Percentiles rank a stretch among this genome's conserved stretches.
These are phyloP conservation scores for Lyophyllum atratum DNA, from an alignment of 768 basidiomycete species.

Conservation along the genomic window DNA sequence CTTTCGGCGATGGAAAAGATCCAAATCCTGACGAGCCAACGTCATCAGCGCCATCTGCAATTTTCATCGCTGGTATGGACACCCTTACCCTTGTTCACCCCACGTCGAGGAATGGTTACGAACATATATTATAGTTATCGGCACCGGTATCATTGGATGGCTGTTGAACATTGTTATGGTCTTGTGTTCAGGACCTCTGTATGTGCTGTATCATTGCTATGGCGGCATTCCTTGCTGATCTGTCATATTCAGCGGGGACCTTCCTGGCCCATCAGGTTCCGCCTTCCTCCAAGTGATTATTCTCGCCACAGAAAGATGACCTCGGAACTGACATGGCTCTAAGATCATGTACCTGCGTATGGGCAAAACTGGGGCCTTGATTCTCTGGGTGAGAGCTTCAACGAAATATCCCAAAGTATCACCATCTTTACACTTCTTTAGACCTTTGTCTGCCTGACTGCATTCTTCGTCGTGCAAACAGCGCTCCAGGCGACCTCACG, in stretches of 20 bases:
- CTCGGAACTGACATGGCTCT: conserved; percentile 1
- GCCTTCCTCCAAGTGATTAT: conserved; percentile 66
- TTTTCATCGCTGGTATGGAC: conserved; percentile 25
- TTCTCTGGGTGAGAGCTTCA: conserved; percentile 64
- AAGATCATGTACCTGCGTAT: conserved; percentile 77
- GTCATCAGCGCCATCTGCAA: conserved; percentile 27
- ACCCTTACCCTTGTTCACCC: neutral
- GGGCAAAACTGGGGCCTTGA: conserved; percentile 73
- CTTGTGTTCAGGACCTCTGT: conserved; percentile 82
- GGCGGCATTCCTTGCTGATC: neutral
- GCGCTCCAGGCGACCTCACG: conserved; percentile 83
- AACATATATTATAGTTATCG: conserved; percentile 49
- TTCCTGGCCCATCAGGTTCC: conserved; percentile 71
- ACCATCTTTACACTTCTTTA: conserved; percentile 20
- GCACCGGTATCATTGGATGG: conserved; percentile 82
- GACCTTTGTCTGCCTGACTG: conserved; percentile 80
- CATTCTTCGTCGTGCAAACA: conserved; percentile 83
- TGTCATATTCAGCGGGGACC: conserved; percentile 43
- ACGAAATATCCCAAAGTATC: neutral
- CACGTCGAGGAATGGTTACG: neutral
- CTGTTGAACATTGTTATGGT: conserved; percentile 84
- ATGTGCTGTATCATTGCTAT: conserved; percentile 24
- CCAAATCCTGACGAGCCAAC: neutral
- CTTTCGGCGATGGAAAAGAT: neutral
- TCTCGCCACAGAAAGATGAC: neutral